These are phyloP conservation scores for Hypoxylon rickii DNA, from an alignment of 495 filamentous ascomycete genomes.

Conservation along the genomic window DNA sequence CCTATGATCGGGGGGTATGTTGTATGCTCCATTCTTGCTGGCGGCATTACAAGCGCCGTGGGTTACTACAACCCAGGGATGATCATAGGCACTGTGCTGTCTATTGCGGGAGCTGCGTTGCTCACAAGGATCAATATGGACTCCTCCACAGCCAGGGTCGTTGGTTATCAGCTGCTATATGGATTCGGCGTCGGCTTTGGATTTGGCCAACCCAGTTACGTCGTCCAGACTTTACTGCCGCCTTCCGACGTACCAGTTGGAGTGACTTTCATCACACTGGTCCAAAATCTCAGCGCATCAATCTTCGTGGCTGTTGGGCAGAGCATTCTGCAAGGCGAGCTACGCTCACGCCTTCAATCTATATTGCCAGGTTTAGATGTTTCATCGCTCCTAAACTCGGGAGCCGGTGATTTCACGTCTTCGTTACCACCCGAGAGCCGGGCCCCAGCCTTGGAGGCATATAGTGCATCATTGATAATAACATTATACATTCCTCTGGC, in stretches of 20 bases:
- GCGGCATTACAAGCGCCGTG: not conserved
- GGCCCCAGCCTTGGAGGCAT: not conserved
- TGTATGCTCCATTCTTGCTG: not conserved
- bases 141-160: not conserved
- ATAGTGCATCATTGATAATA: too few species aligned
- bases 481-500: too few species aligned
- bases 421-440: not conserved
- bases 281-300: constrained; percentile 64
- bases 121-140: not conserved
- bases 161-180: not conserved
- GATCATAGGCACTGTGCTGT: not conserved
- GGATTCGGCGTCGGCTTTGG: not conserved
- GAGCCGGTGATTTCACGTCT: not conserved
- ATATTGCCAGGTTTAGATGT: constrained; percentile 44
- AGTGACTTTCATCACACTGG: not conserved
- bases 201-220: not conserved
- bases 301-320: constrained; percentile 66
- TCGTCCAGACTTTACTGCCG: not conserved
- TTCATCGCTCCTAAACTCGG: constrained; percentile 52
- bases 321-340: constrained; percentile 59
- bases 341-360: constrained; percentile 52
- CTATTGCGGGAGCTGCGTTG: not conserved
- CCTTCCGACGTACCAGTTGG: not conserved
- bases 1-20: not conserved
- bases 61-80: not conserved